phyloP scores from a whole-genome alignment of 495 filamentous ascomycete species.

The Amorphotheca resinae region DNA sequence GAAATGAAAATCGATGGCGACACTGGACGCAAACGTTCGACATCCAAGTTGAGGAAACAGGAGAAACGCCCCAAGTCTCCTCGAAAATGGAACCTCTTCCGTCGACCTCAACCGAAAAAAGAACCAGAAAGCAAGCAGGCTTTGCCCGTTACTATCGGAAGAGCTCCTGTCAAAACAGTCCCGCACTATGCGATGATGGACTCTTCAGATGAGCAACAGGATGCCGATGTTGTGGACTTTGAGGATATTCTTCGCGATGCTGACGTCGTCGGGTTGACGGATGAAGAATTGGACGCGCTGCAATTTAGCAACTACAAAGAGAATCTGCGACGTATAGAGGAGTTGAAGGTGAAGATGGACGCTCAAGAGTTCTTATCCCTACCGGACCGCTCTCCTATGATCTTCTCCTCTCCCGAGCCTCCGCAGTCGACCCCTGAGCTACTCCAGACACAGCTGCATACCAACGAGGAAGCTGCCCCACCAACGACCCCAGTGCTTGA shows the following conservation, averaged over 20 bases:
- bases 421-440: conserved; percentile 7
- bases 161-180: conserved; percentile 26
- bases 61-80: conserved; percentile 47
- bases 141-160: conserved; percentile 29
- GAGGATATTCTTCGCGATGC: conserved; percentile 54
- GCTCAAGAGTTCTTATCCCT: neutral
- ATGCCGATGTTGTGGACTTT: conserved; percentile 43
- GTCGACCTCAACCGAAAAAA: conserved; percentile 40
- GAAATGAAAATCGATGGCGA: conserved; percentile 5
- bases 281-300: conserved; percentile 18
- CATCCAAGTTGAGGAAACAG: conserved; percentile 29
- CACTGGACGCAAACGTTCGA: conserved; percentile 11
- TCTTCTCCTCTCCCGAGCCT: neutral
- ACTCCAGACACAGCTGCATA: conserved; percentile 10
- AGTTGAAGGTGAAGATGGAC: neutral
- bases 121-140: conserved; percentile 28
- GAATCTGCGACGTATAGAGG: conserved; percentile 10
- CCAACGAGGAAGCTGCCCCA: conserved; percentile 11
- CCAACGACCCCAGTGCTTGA: conserved; percentile 6
- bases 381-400: neutral
- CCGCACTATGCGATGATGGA: conserved; percentile 78
- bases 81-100: conserved; percentile 75
- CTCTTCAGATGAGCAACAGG: conserved; percentile 54
- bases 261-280: conserved; percentile 23
- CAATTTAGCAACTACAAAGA: conserved; percentile 17